Evolutionary conservation across 140 eudicot genomes (phyloP), one percentile per base, ranked within the genome.

Genomic region (Erigeron philadelphicus): DNA sequence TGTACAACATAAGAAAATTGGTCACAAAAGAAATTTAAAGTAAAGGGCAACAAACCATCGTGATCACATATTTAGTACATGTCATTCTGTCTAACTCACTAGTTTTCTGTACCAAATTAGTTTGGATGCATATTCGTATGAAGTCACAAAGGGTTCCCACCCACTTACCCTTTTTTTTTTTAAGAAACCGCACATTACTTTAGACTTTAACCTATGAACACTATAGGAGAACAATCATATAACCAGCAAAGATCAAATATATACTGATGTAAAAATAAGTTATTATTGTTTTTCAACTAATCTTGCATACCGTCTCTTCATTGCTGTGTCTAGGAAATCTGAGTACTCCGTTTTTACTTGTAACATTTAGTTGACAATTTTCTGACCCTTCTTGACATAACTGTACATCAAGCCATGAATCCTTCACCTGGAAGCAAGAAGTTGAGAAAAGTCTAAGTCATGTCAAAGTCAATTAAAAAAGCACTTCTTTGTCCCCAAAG

Each of bases 391-490:
- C 86, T 76, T 84, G 87, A 81, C 96, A 93, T 74, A 93, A 83
- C 64, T 89, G 90, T 63, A 93, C 98, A 81, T 93, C 82, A n/a
- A 93, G 96, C 95, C 96, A 89, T 17, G 98, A 93, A 75, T 93
- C 95, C 82, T 93, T 93, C 64, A 92, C 96, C 98, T 92, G 70
- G 60, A 76, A 75, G 5, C 66, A 53, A 38, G 47, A 10, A 55
- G 66, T 11, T 18, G 65, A 40, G 54, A 6, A 66, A 76, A 44
- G 45, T 31, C 25, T 18, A 52, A 16, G 55, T 76, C 18, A 41
- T 49, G 61, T 73, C 45, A 65, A 72, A 35, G 40, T 69, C 59
- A 62, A 74, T 62, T 58, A 62, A 18, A 67, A 23, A 70, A 69
- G 31, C 38, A 76, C n/a, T 56, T 16, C 48, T 13, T n/a, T 19